Conservation (phyloP, 257 asterid species). For the Nicotiana otophora region DNA sequence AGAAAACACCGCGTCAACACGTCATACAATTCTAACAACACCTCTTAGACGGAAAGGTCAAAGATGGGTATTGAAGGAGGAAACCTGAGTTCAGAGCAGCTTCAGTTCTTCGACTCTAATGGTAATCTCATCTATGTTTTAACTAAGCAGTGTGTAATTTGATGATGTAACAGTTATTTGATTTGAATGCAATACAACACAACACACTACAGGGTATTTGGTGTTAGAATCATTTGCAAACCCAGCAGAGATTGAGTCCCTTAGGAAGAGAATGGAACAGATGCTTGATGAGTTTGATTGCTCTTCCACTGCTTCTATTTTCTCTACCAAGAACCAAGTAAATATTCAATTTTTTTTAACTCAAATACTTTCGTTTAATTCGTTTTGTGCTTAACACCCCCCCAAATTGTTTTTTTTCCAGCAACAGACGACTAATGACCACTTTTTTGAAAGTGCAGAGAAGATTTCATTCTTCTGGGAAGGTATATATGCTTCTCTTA, state of each 20-base stretch:
- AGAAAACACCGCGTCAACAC: not conserved
- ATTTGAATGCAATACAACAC: not conserved
- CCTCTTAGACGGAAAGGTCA: not conserved
- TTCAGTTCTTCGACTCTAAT: conserved; percentile 34
- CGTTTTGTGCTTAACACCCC: not conserved
- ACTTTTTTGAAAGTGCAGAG: conserved; percentile 89
- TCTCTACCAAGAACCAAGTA: conserved; percentile 92
- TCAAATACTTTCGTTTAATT: not conserved
- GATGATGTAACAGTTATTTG: not conserved
- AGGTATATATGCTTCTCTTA: conserved; percentile 40
- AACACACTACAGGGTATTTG: conserved; percentile 44
- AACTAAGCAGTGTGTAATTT: not conserved
- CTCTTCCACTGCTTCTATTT: conserved; percentile 55
- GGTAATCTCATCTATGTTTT: conserved; percentile 15
- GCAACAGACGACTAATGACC: conserved; percentile 64
- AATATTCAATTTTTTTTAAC: not conserved
- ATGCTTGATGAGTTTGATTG: conserved; percentile 70
- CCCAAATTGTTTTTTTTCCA: conserved; percentile 24
- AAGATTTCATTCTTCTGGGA: conserved; percentile 91
- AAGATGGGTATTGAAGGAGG: conserved; percentile 30
- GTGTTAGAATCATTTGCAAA: conserved; percentile 71
- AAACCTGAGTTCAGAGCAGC: conserved; percentile 24
- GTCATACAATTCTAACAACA: not conserved
- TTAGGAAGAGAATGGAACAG: conserved; percentile 58
- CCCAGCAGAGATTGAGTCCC: conserved; percentile 52